phyloP scores from a whole-genome alignment of 139 green algal species.

The Chlamydomonas incerta region DNA sequence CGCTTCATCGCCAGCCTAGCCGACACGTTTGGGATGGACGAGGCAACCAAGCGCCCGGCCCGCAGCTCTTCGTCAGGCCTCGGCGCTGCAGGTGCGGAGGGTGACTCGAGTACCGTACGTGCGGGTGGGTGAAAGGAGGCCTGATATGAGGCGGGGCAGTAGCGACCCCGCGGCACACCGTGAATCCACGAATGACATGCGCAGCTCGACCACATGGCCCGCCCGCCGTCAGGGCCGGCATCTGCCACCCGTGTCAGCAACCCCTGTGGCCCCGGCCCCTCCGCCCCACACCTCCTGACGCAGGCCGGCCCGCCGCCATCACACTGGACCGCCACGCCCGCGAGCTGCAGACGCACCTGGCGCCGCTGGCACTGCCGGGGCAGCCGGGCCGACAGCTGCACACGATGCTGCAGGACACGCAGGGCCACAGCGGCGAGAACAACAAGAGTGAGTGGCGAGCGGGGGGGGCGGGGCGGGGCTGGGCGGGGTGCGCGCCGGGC shows the following conservation, averaged over 20 bases:
- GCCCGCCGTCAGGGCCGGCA: too few relatives aligned
- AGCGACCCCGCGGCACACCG: too few relatives aligned
- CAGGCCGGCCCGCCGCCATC: not conserved
- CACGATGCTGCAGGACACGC: conserved; percentile 7
- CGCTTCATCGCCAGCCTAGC: not conserved
- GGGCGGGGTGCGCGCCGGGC: not conserved
- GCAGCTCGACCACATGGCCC: too few relatives aligned
- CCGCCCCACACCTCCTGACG: not conserved
- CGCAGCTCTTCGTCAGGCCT: not conserved
- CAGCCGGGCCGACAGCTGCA: not conserved
- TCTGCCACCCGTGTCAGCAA: not conserved
- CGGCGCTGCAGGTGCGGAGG: not conserved
- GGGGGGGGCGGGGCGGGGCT: not conserved
- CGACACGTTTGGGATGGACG: not conserved
- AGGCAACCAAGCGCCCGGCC: not conserved
- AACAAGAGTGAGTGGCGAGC: not conserved
- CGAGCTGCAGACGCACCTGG: not conserved
- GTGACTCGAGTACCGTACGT: too few relatives aligned
- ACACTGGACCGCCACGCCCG: not conserved
- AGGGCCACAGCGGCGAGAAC: conserved; percentile 7
- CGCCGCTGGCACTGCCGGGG: not conserved
- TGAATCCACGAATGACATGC: too few relatives aligned
- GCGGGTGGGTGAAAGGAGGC: too few relatives aligned
- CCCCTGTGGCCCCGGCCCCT: too few relatives aligned
- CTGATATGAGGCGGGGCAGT: too few relatives aligned